Evolutionary conservation across 2,329 filamentous ascomycete species (phyloP).

Genomic region (Ophiocordyceps robertsii): DNA sequence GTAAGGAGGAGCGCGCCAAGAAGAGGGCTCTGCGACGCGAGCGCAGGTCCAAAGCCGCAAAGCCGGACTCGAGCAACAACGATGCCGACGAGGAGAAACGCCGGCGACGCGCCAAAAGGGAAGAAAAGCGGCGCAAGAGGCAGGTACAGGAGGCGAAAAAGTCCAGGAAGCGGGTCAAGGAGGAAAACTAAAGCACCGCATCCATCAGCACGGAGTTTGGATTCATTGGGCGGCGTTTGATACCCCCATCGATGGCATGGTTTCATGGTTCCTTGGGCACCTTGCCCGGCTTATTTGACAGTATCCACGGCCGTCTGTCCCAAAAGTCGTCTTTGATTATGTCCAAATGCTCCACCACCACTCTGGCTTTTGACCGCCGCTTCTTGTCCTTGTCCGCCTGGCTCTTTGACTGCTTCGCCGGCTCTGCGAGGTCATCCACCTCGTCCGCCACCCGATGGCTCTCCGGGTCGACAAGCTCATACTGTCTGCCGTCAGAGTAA

Average conservation of each 20-base stretch:
- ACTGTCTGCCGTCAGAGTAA: slow-evolving; percentile 31
- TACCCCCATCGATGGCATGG: slow-evolving; percentile 12
- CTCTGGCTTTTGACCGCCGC: slow-evolving; percentile 61
- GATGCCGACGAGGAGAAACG: slow-evolving; percentile 6
- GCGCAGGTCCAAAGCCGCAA: slow-evolving; percentile 9
- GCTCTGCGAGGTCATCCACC: slow-evolving; percentile 36
- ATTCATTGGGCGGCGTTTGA: slow-evolving; percentile 7
- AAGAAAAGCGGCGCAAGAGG: slow-evolving; percentile 11
- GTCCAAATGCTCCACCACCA: slow-evolving; percentile 77
- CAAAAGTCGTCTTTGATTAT: slow-evolving; percentile 95
- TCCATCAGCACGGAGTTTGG: slow-evolving; percentile 13
- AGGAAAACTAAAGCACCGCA: slow-evolving; percentile 2
- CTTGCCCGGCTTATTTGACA: slow-evolving; percentile 61
- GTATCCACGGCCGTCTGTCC: slow-evolving; percentile 71
- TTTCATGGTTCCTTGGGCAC: slow-evolving; percentile 45
- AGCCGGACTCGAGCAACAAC: slow-evolving; percentile 14
- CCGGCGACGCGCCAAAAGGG: slow-evolving; percentile 6
- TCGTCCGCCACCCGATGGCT: slow-evolving; percentile 31
- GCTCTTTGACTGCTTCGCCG: slow-evolving; percentile 54
- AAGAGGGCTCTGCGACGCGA: slow-evolving; percentile 7
- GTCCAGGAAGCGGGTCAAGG: not conserved
- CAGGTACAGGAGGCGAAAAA: slow-evolving; percentile 11
- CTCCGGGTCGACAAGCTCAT: slow-evolving; percentile 52
- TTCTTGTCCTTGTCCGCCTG: slow-evolving; percentile 76
- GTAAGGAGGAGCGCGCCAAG: slow-evolving; percentile 13